Conservation (phyloP, 2,329 filamentous ascomycete species). For the Arthrobotrys musiformis region DNA sequence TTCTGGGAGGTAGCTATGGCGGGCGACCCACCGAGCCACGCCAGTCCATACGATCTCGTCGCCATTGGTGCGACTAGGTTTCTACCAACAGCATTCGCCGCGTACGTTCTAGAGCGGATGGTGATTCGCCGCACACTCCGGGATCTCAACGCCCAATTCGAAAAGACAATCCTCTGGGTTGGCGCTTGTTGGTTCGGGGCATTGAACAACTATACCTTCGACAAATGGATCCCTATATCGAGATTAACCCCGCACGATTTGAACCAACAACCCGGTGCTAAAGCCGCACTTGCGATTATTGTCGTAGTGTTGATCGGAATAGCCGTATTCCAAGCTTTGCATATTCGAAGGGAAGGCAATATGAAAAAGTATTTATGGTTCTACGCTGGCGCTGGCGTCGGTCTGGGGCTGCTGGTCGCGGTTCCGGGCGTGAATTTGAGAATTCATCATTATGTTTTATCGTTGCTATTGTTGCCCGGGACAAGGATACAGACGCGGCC, state of each 20-base stretch:
- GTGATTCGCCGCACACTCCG: slow-evolving; percentile 78
- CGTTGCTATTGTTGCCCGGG: slow-evolving; percentile 84
- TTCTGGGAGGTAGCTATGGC: slow-evolving; percentile 92
- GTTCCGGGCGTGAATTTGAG: slow-evolving; percentile 84
- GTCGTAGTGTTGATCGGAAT: slow-evolving; percentile 76
- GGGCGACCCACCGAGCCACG: slow-evolving; percentile 81
- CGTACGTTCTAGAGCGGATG: slow-evolving; percentile 86
- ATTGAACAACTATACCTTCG: slow-evolving; percentile 93
- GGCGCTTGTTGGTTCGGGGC: slow-evolving; percentile 90
- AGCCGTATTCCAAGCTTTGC: slow-evolving; percentile 80
- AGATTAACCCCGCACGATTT: slow-evolving; percentile 92
- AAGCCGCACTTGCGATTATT: slow-evolving; percentile 81
- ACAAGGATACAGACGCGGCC: slow-evolving; percentile 89
- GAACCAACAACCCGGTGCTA: slow-evolving; percentile 85
- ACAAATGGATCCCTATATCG: slow-evolving; percentile 85
- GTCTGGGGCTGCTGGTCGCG: slow-evolving; percentile 90
- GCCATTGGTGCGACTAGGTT: slow-evolving; percentile 83
- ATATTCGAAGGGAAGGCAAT: slow-evolving; percentile 84
- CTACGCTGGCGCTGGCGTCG: slow-evolving; percentile 91
- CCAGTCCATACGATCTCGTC: slow-evolving; percentile 75
- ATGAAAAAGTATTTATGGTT: slow-evolving; percentile 83
- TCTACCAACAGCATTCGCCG: slow-evolving; percentile 85
- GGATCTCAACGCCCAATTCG: slow-evolving; percentile 81
- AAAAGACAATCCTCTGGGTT: slow-evolving; percentile 90
- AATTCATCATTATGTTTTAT: slow-evolving; percentile 95